Evolutionary conservation across 441 rosid genomes (phyloP).

Genomic region (Populus tomentosa): DNA sequence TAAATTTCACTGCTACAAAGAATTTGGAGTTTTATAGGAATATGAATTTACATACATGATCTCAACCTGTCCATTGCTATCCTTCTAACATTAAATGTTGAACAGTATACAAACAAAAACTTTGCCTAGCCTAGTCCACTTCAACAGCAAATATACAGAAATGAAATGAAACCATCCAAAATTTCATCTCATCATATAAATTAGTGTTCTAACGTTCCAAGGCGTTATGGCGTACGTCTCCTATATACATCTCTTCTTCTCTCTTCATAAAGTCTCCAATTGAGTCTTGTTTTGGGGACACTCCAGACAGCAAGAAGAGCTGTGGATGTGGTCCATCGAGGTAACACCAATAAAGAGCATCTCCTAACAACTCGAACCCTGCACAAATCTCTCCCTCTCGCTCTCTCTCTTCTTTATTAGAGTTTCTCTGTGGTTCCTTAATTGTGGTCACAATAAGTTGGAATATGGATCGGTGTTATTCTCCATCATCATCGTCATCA

Average conservation of each 20-base stretch:
- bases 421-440: background rate
- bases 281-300: background rate
- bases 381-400: background rate
- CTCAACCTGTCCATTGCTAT: background rate
- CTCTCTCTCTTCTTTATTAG: background rate
- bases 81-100: background rate
- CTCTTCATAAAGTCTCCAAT: background rate
- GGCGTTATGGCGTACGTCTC: background rate
- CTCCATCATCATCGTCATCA: constrained; percentile 13
- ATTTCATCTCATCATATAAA: background rate
- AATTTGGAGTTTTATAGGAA: background rate
- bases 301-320: background rate
- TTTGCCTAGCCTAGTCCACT: background rate
- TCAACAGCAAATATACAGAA: background rate
- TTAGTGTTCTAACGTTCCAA: background rate
- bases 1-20: background rate
- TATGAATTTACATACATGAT: background rate
- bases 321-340: background rate
- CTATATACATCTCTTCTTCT: background rate
- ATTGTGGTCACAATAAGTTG: background rate
- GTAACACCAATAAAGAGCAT: background rate
- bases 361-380: background rate
- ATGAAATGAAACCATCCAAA: background rate
- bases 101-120: background rate
- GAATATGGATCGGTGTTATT: constrained; percentile 22